These are phyloP conservation scores for Emmonsiellopsis sp. DNA, from an alignment of 2,329 filamentous ascomycete species.

Conservation along the genomic window DNA sequence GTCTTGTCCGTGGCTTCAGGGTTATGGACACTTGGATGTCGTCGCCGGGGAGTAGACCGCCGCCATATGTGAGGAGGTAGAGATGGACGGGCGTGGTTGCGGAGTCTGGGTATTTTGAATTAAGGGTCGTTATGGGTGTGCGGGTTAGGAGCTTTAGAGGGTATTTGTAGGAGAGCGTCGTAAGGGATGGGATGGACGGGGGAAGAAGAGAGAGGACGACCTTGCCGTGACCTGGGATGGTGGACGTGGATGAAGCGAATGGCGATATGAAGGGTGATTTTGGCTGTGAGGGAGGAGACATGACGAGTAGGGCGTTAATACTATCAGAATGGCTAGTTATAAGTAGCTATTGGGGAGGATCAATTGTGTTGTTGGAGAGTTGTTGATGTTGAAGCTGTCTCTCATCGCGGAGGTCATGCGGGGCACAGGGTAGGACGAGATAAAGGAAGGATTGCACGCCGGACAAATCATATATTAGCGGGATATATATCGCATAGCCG, in stretches of 20 bases:
- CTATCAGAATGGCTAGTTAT: too few relatives aligned
- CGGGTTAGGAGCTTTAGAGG: constrained; percentile 89
- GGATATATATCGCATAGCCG: too few relatives aligned
- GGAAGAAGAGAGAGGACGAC: constrained; percentile 68
- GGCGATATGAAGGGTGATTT: constrained; percentile 48
- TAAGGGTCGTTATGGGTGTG: constrained; percentile 52
- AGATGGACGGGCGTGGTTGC: constrained; percentile 58
- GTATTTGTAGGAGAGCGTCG: constrained; percentile 78
- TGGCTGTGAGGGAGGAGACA: constrained; percentile 1
- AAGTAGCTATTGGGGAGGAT: too few relatives aligned
- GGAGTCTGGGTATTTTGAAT: constrained; percentile 25
- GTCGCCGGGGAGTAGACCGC: constrained; percentile 84
- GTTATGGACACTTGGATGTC: constrained; percentile 63
- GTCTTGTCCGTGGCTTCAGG: constrained; percentile 54
- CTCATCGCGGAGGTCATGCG: too few relatives aligned
- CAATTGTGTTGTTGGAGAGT: too few relatives aligned
- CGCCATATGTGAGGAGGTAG: constrained; percentile 89
- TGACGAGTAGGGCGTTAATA: neutral
- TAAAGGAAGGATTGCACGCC: too few relatives aligned
- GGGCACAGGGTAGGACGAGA: too few relatives aligned
- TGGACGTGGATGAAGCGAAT: constrained; percentile 65
- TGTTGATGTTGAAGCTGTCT: too few relatives aligned
- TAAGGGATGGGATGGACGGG: constrained; percentile 60
- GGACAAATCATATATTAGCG: too few relatives aligned
- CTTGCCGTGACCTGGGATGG: constrained; percentile 66